phyloP scores from a whole-genome alignment of 1,284 basidiomycete species.

The Xerocomus minutiporus region DNA sequence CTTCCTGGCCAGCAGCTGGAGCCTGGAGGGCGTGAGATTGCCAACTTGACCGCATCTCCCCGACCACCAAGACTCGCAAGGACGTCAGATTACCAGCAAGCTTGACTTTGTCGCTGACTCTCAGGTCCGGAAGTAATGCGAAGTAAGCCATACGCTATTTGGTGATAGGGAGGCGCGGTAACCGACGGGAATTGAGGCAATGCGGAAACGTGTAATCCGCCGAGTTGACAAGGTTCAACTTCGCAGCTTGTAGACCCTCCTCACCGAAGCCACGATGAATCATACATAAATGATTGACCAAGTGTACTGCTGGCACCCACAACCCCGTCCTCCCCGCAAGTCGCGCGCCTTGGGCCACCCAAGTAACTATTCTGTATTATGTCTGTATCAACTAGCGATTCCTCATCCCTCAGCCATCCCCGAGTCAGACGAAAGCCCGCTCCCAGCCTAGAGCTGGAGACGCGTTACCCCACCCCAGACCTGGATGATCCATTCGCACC shows the following conservation, averaged over 20 bases:
- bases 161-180: conserved; percentile 31
- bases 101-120: not conserved
- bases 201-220: conserved; percentile 26
- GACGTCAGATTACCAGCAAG: conserved; percentile 5
- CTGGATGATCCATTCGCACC: conserved; percentile 33
- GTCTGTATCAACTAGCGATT: conserved; percentile 26
- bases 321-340: conserved; percentile 13
- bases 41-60: conserved; percentile 1
- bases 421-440: conserved; percentile 33
- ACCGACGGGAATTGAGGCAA: conserved; percentile 33
- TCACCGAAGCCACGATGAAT: conserved; percentile 35
- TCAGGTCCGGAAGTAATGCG: conserved; percentile 20
- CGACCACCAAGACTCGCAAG: not conserved
- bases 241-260: conserved; percentile 23
- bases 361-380: conserved; percentile 26
- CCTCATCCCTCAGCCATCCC: conserved; percentile 19
- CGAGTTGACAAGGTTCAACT: conserved; percentile 15
- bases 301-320: conserved; percentile 10
- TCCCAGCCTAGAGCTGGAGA: conserved; percentile 31
- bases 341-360: conserved; percentile 10
- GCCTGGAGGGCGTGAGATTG: conserved; percentile 4
- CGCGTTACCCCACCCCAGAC: conserved; percentile 31
- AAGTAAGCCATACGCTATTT: conserved; percentile 13
- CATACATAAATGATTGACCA: conserved; percentile 29
- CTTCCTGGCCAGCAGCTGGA: not conserved